Conservation (phyloP, 345 rosid species). For the Ceriops tagal region DNA sequence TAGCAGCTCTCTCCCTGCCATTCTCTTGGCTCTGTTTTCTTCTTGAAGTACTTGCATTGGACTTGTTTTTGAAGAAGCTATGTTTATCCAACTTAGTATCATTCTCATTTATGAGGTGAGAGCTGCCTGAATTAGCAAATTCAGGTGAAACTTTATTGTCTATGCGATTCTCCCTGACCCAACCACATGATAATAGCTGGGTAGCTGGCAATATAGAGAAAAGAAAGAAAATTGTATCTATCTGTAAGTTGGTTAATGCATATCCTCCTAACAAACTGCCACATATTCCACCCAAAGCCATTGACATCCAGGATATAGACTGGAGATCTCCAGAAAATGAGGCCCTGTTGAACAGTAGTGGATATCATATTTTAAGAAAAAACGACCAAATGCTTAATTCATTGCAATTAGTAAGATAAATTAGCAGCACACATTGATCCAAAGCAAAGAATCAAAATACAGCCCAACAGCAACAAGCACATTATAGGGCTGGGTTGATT, state of each 20-base stretch:
- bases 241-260: constrained; percentile 63
- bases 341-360: constrained; percentile 50
- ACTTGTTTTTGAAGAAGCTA: constrained; percentile 32
- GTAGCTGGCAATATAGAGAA: constrained; percentile 65
- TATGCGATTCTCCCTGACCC: constrained; percentile 55
- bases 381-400: neutral
- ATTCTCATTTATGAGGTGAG: constrained; percentile 41
- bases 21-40: constrained; percentile 74
- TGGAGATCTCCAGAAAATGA: constrained; percentile 95
- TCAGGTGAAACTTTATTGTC: constrained; percentile 31
- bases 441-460: neutral
- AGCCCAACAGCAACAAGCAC: neutral
- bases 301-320: constrained; percentile 82
- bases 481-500: no score
- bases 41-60: constrained; percentile 38
- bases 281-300: constrained; percentile 91
- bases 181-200: constrained; percentile 72
- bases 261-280: constrained; percentile 91
- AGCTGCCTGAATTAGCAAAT: constrained; percentile 23
- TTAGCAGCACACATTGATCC: neutral
- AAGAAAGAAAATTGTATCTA: constrained; percentile 70
- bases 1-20: constrained; percentile 27
- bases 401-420: neutral
- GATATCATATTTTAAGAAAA: neutral
- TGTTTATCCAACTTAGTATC: constrained; percentile 33